Conservation (phyloP, 306 rosid genomes). For the Malus sieversii region DNA sequence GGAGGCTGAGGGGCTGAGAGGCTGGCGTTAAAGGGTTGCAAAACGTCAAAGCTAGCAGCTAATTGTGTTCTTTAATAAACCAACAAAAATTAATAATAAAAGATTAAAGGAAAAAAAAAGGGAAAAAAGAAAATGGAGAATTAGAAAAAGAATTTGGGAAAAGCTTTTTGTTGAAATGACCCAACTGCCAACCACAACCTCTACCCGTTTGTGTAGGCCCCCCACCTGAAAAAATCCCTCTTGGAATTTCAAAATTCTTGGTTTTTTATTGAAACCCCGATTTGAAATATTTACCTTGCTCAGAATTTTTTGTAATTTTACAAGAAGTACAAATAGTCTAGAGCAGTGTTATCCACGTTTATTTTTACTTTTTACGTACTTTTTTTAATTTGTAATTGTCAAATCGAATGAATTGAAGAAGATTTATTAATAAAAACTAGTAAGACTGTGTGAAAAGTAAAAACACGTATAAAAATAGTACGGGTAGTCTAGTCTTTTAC, state of each 20-base stretch:
- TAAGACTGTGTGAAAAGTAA: no score
- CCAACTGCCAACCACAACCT: conserved; percentile 49
- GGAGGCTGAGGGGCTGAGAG: background rate
- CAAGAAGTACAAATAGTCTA: background rate
- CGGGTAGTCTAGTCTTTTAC: no score
- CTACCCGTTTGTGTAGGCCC: background rate
- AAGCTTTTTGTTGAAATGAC: conserved; percentile 35
- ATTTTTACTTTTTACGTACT: no score
- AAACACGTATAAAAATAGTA: no score
- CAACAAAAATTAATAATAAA: background rate
- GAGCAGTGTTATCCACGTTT: no score
- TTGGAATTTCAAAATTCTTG: background rate
- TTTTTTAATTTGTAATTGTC: rapidly evolving
- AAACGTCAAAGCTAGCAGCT: conserved; percentile 21
- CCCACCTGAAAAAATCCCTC: background rate
- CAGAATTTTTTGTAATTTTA: background rate
- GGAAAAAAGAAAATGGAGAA: background rate
- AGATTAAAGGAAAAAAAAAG: background rate
- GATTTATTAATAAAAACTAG: no score
- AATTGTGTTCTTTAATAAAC: conserved; percentile 8
- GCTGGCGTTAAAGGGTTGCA: conserved; percentile 2
- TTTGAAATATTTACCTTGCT: background rate
- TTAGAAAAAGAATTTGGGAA: background rate
- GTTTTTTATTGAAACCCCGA: background rate
- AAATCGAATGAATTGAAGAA: no score